Evolutionary conservation across 345 rosid species (phyloP), one percentile per base, ranked within the genome.

Genomic region (Salix exigua): DNA sequence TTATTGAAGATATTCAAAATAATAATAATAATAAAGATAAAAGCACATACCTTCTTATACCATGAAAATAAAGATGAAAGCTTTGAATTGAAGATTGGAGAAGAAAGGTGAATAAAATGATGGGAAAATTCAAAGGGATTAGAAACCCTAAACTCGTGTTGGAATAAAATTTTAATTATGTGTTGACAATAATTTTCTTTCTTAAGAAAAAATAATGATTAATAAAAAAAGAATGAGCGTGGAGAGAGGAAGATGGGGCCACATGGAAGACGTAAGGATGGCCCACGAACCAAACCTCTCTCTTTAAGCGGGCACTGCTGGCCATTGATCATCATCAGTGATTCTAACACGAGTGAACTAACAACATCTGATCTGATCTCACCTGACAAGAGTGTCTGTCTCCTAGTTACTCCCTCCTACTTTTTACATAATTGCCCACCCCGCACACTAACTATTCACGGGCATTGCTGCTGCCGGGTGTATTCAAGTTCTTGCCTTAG

Each of bases 21-120:
- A 50, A 28, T 55, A 23, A 37, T 6, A 16, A 42, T 42, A 42
- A 42, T 11, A 51, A 55, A 71, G 37, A 55, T 7, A 23, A 63
- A 17, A 46, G 51, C 61, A 72, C 85, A 50, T 82, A 88, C 93
- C 96, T 87, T 85, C 82, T 65, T 6, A 70, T 63, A 73, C 73
- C 80, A 74, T 78, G 64, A 60, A 46, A 53, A 2, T 7, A 37
- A 77, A 62, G 35, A 61, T 77, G 68, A 79, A 75, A 69, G 81
- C 82, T 79, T 78, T 83, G 84, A 61, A 70, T 40, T 69, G 71
- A 73, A 73, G 68, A 73, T 26, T 72, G 66, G 35, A 50, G 16
- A 33, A 12, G 70, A 12, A 14, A 1, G 46, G 73, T 30, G 51
- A 46, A 53, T 64, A 28, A 19, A n/a, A 35, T 60, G 74, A 75